Base-by-base conservation (phyloP, 768 basidiomycete genomes). In the Kondoa malvinella region DNA sequence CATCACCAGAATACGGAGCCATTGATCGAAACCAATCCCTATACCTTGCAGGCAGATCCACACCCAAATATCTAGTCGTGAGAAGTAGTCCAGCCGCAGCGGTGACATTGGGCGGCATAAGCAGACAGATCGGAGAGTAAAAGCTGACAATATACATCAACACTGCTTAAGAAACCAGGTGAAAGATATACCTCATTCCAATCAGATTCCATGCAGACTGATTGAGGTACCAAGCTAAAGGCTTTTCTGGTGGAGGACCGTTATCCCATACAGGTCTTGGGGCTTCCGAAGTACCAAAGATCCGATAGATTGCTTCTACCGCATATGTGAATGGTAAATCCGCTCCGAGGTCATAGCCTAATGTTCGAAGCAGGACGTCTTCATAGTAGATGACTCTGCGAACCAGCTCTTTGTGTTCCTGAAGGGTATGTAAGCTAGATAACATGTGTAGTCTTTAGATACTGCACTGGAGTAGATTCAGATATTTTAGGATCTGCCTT, bases 281-380 rank as follows among this genome's bases (percentile, higher is more conserved):
- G 12, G 12, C 21, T 50, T 8, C 21, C 12, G 40, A 50, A 8
- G 40, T 8, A 50, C 40, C 3, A 62, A 32, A 71, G 1, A 69
- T 56, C n/a, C 16, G 57, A 50, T 72, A 60, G 1, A 68, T 62
- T 4, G 68, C 62, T 59, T 66, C 66, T n/a, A 59, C 65, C 1
- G 71, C 40, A 0, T 71, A 26, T 1, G 57, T 58, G 56, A 70
- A 74, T 30, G 74, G 74, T 16, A 72, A 68, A 34, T 73, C 68
- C 14, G 76, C 67, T 1, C 64, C 73, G 72, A 76, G 71, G 67
- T 77, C 76, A 69, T 75, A 77, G 70, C 76, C 76, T 50, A 76
- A 60, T n/a, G 73, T 66, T 56, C 75, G 73, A 3, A 76, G 70
- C 21, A 75, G 66, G 21, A 76, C 64, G 68, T 77, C 77, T 56